Conservation (phyloP, 208 protist species). For the Giardia muris region DNA sequence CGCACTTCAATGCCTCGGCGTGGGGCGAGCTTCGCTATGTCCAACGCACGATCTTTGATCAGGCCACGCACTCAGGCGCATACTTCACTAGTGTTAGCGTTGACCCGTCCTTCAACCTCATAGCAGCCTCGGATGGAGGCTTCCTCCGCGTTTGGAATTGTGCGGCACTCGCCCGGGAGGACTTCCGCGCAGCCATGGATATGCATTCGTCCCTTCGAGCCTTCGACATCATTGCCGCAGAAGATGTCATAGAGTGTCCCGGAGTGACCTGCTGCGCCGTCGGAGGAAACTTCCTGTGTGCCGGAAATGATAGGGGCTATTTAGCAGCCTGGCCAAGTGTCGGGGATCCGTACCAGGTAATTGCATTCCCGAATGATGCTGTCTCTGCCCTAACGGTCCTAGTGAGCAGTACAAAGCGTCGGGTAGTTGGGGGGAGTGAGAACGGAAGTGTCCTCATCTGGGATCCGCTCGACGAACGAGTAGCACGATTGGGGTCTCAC, state of each 20-base stretch:
- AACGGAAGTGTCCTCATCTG: neutral
- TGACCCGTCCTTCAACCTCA: neutral
- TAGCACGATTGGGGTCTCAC: neutral
- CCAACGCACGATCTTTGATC: neutral
- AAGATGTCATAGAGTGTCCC: neutral
- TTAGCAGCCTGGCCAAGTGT: neutral
- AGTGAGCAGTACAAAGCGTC: neutral
- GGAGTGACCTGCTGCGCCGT: neutral
- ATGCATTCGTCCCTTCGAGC: neutral
- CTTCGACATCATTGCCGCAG: neutral
- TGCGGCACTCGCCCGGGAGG: neutral
- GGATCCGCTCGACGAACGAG: neutral
- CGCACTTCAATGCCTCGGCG: neutral
- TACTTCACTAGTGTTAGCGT: neutral
- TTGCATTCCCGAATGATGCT: neutral
- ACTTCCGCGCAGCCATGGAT: neutral
- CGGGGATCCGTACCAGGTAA: neutral
- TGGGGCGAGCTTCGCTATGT: neutral
- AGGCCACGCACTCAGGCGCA: neutral
- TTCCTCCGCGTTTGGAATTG: neutral
- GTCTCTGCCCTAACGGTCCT: neutral
- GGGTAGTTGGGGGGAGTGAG: neutral
- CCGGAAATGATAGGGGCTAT: slow-evolving; percentile 4
- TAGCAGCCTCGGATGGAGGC: neutral
- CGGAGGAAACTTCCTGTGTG: neutral